These are phyloP conservation scores for Syzygium syzygioides DNA, from an alignment of 441 rosid species.

Conservation along the genomic window DNA sequence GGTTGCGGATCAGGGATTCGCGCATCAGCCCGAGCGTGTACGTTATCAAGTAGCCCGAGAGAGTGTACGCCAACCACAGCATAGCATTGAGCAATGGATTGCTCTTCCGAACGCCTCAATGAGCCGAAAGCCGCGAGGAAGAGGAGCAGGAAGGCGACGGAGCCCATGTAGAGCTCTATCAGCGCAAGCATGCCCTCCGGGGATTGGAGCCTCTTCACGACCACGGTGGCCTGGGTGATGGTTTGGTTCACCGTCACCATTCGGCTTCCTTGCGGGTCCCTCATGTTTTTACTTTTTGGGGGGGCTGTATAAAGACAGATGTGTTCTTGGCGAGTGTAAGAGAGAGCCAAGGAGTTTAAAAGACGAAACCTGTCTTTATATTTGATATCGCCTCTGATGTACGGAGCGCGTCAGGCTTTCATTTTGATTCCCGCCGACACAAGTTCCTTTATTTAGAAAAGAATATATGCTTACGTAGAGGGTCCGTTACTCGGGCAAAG, in stretches of 20 bases:
- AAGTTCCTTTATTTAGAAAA: too few species aligned
- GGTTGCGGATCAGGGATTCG: too few species aligned
- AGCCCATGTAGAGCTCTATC: neutral
- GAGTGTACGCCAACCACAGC: neutral
- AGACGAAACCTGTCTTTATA: neutral
- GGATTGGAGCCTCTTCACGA: neutral
- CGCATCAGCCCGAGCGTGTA: too few species aligned
- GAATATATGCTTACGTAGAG: too few species aligned
- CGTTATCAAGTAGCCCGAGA: too few species aligned
- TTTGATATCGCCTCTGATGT: neutral
- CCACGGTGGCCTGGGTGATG: neutral
- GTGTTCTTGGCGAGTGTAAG: neutral
- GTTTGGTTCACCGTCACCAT: neutral
- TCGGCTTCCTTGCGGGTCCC: neutral
- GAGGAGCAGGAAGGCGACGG: neutral
- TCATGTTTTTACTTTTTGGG: too few species aligned
- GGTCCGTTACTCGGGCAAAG: too few species aligned
- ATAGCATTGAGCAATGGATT: neutral
- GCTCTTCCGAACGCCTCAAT: neutral
- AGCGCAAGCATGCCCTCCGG: neutral
- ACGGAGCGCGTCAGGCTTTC: neutral
- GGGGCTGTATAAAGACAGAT: neutral
- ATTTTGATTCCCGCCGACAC: neutral
- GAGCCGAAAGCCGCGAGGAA: neutral
- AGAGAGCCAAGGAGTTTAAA: neutral